Conservation (phyloP, 805 yeast genomes). For the Babjeviella inositovora region DNA sequence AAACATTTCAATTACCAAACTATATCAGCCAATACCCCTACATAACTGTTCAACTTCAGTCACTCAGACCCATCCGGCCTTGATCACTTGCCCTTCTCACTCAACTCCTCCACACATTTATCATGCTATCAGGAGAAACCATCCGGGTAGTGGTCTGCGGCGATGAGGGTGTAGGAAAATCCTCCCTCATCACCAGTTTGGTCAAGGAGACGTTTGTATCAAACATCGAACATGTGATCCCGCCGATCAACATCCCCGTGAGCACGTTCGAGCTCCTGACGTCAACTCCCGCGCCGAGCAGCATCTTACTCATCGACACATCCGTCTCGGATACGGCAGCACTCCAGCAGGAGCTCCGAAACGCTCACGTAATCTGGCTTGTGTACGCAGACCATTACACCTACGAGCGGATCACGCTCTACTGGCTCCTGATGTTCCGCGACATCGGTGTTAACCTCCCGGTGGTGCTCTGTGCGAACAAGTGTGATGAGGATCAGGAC, state of each 20-base stretch:
- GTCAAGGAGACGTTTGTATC: slow-evolving; percentile 73
- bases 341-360: slow-evolving; percentile 59
- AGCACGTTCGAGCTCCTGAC: slow-evolving; percentile 42
- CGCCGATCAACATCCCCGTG: slow-evolving; percentile 72
- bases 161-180: slow-evolving; percentile 83
- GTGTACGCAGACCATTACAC: slow-evolving; percentile 91
- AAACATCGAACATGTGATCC: slow-evolving; percentile 61
- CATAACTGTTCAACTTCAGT: too few species aligned
- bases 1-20: too few species aligned
- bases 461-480: slow-evolving; percentile 80
- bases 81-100: too few species aligned
- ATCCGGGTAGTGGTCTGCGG: slow-evolving; percentile 86
- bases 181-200: slow-evolving; percentile 62
- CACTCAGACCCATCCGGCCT: too few species aligned
- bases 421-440: slow-evolving; percentile 90
- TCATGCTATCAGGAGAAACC: slow-evolving; percentile 21
- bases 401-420: slow-evolving; percentile 77
- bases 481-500: slow-evolving; percentile 27
- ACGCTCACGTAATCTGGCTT: slow-evolving; percentile 88
- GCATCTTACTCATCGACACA: slow-evolving; percentile 72
- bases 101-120: too few species aligned
- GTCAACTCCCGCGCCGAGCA: slow-evolving; percentile 37
- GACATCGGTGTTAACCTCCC: slow-evolving; percentile 91
- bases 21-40: too few species aligned
- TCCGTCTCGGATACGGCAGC: slow-evolving; percentile 42